Base-by-base conservation (phyloP, 371 early-diverging fungal genomes). In the Batkoa obscura region DNA sequence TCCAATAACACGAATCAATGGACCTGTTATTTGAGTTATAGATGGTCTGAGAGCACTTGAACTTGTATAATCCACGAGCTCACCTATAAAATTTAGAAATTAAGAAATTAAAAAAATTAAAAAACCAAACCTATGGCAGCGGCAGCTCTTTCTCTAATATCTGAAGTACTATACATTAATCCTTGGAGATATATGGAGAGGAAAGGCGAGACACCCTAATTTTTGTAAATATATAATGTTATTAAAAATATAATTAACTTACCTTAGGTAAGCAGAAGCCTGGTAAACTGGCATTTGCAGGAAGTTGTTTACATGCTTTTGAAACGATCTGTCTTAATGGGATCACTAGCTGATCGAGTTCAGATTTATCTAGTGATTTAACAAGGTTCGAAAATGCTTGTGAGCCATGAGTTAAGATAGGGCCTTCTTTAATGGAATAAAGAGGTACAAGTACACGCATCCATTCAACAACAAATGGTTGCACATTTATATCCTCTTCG, bases 1-100 rank as follows among this genome's bases (percentile, higher is more conserved):
- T 56, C 95, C 94, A 57, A 94, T 80, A 54, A 94, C 86, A 71
- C 98, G 90, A 71, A 97, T 97, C 50, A 96, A 75, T 31, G 96
- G 94, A 57, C 98, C 98, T 3, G 95, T 88, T 50, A 96, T 89
- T 61, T 85, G 88, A 2, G 91, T 93, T 43, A 91, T 90, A 67
- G 83, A 93, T 45, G 90, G 85, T 56, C 83, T 82, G 47, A 96
- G 73, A 2, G 86, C 86, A 15, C 76, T 77, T 1, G 80, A 68
- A 6, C 80, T 73, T 1, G 89, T 87, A 32, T 82, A 74, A 34
- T 72, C 69, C 48, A 89, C 77, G 63, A 91, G 65, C 53, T 89
- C 88, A 49, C 87, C n/a, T n/a, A n/a, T n/a, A n/a, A n/a, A n/a
- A 80, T 64, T 59, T 23, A n/a, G 42, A 41, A 15, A 34, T 17